Conservation (phyloP, 1,139 yeast species). For the Sugiyamaella sp. region DNA sequence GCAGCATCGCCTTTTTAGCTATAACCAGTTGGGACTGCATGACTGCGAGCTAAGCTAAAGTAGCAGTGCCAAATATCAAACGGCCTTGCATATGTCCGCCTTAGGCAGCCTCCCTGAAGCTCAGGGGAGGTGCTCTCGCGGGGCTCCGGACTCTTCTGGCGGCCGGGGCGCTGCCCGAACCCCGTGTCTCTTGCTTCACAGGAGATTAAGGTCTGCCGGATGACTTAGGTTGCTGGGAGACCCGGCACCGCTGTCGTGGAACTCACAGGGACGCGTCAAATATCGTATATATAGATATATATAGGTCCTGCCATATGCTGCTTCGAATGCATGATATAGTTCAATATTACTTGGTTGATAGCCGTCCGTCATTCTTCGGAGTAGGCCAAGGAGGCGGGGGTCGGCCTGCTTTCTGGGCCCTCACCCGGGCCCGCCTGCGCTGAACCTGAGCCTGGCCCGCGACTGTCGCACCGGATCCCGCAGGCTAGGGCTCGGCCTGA, state of each 20-base stretch:
- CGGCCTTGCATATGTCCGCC: background rate
- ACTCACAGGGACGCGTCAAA: background rate
- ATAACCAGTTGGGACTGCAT: background rate
- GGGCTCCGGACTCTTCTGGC: background rate
- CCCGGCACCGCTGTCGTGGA: background rate
- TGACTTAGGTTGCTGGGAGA: background rate
- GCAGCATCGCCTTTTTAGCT: background rate
- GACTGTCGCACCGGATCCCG: too few relatives aligned
- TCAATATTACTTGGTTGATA: too few relatives aligned
- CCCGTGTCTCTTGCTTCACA: constrained; percentile 17
- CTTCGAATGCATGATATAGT: too few relatives aligned
- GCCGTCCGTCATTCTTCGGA: too few relatives aligned
- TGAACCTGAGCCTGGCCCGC: too few relatives aligned
- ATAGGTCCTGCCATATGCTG: too few relatives aligned
- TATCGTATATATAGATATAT: too few relatives aligned
- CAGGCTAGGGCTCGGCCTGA: too few relatives aligned
- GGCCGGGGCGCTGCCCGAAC: constrained; percentile 10
- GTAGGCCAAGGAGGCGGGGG: too few relatives aligned
- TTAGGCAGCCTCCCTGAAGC: background rate
- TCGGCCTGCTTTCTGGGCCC: too few relatives aligned
- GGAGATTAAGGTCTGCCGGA: background rate
- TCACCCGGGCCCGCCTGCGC: too few relatives aligned
- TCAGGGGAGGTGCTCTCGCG: background rate
- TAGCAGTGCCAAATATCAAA: background rate
- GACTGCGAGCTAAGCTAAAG: background rate